Evolutionary conservation across 2,329 filamentous ascomycete species (phyloP).

Genomic region (Phaeosphaeriaceae sp.): DNA sequence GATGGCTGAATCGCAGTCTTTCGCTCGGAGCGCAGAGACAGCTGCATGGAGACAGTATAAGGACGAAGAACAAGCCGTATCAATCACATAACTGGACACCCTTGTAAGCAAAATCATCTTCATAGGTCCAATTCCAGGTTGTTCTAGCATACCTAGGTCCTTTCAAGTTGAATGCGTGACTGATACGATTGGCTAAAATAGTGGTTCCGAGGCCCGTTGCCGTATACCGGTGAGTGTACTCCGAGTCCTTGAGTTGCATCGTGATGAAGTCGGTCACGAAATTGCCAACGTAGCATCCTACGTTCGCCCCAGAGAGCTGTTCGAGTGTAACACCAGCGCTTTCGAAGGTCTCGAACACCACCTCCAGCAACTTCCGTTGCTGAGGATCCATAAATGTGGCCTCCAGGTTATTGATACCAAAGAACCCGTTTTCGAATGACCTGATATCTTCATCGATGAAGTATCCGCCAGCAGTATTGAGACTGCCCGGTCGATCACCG

Average conservation of each 20-base stretch:
- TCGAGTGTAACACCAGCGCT: background rate
- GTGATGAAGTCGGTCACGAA: background rate
- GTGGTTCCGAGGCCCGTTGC: background rate
- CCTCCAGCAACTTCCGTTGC: background rate
- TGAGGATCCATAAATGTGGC: background rate
- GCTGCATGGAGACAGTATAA: constrained; percentile 26
- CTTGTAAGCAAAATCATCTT: too few species aligned
- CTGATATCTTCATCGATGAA: background rate
- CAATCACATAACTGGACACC: background rate
- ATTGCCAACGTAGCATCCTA: background rate
- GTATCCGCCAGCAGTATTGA: background rate
- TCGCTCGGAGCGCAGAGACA: constrained; percentile 10
- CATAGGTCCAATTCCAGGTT: too few species aligned
- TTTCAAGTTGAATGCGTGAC: constrained; percentile 27
- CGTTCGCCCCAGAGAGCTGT: background rate
- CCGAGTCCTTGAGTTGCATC: background rate
- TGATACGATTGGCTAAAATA: constrained; percentile 24
- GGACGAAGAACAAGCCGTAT: constrained; percentile 27
- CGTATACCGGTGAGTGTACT: background rate
- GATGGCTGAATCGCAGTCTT: constrained; percentile 27
- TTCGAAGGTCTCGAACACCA: background rate
- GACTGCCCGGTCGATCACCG: background rate
- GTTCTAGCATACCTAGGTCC: constrained; percentile 10
- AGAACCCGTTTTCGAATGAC: background rate
- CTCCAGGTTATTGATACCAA: background rate